phyloP scores from a whole-genome alignment of 768 basidiomycete species.

The Lactarius pseudohatsudake region DNA sequence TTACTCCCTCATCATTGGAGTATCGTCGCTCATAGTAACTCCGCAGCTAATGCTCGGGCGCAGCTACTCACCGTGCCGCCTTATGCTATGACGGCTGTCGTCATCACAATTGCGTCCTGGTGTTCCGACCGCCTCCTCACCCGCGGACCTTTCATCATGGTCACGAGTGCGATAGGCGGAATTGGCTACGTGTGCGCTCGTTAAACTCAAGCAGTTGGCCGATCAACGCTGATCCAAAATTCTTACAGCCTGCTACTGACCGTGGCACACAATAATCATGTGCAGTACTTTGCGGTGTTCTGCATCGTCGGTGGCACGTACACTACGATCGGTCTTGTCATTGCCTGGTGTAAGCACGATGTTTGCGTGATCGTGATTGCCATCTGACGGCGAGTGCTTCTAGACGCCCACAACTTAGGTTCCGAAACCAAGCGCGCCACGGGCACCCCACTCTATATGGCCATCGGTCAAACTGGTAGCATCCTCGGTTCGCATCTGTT shows the following conservation, averaged over 20 bases:
- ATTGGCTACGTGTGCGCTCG: slow-evolving; percentile 61
- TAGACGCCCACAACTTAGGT: slow-evolving; percentile 72
- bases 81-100: slow-evolving; percentile 66
- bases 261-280: slow-evolving; percentile 53
- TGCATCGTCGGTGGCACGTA: slow-evolving; percentile 78
- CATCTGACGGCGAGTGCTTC: slow-evolving; percentile 10
- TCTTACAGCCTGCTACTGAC: slow-evolving; percentile 52
- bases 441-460: slow-evolving; percentile 76
- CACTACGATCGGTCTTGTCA: slow-evolving; percentile 67
- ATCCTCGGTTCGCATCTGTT: slow-evolving; percentile 75
- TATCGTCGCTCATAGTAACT: slow-evolving; percentile 18
- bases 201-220: not conserved
- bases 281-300: slow-evolving; percentile 76
- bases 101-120: slow-evolving; percentile 59
- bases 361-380: slow-evolving; percentile 5
- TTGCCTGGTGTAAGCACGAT: slow-evolving; percentile 68
- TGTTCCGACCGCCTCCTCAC: slow-evolving; percentile 65
- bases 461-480: slow-evolving; percentile 77
- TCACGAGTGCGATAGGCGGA: slow-evolving; percentile 47
- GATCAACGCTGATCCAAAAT: slow-evolving; percentile 3
- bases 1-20: not conserved
- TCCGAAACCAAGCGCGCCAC: slow-evolving; percentile 78
- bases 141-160: slow-evolving; percentile 51
- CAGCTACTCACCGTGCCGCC: slow-evolving; percentile 82
- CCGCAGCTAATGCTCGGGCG: slow-evolving; percentile 57